phyloP scores from a whole-genome alignment of 768 basidiomycete species.

The Termitomyces titanicus region DNA sequence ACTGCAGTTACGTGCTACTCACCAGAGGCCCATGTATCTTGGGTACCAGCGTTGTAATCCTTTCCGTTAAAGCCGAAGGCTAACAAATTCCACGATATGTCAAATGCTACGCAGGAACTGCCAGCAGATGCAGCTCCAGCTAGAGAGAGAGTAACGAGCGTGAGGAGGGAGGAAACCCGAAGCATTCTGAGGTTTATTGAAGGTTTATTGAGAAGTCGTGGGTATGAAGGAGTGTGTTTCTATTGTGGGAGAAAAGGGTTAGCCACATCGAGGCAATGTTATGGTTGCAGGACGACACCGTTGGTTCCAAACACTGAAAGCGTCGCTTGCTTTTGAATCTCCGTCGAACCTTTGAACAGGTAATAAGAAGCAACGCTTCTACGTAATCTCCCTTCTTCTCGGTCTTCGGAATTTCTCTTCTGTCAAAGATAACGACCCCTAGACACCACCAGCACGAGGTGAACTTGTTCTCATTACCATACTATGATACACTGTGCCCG shows the following conservation, averaged over 20 bases:
- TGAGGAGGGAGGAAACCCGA: slow-evolving; percentile 11
- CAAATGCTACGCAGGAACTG: slow-evolving; percentile 69
- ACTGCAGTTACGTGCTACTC: slow-evolving; percentile 20
- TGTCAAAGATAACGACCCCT: no score
- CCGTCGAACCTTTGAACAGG: no score
- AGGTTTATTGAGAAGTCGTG: slow-evolving; percentile 1
- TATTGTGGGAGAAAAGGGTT: no score
- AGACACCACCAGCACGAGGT: no score
- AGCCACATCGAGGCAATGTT: background rate
- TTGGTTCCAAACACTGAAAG: background rate
- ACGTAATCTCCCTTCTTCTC: no score
- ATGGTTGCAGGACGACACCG: background rate
- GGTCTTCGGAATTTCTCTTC: no score
- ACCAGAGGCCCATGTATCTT: slow-evolving; percentile 62
- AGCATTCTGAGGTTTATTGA: slow-evolving; percentile 7
- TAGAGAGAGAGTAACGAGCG: slow-evolving; percentile 19
- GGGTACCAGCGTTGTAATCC: slow-evolving; percentile 78
- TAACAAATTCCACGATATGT: slow-evolving; percentile 76
- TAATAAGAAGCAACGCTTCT: no score
- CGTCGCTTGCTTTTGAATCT: no score
- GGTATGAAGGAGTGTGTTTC: background rate
- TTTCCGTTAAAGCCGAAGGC: slow-evolving; percentile 82
- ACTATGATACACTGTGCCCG: no score
- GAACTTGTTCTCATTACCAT: no score
- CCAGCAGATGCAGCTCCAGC: slow-evolving; percentile 15